Evolutionary conservation across 306 rosid species (phyloP).

Genomic region (Acmispon strigosus): DNA sequence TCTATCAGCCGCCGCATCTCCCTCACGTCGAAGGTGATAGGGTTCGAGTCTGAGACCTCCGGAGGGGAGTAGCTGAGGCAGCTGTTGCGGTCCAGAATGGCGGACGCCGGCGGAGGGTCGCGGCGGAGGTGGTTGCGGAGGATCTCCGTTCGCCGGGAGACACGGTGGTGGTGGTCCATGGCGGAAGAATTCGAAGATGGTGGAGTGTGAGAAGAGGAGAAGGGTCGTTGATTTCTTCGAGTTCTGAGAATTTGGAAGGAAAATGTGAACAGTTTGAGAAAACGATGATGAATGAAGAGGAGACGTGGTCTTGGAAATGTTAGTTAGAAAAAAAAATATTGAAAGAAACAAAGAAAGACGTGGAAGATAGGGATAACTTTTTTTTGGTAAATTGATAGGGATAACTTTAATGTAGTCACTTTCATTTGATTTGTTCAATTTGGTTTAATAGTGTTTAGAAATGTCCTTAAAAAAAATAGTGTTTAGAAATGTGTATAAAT

Average conservation of each 20-base stretch:
- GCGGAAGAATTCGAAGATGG: not conserved
- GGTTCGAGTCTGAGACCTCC: constrained; percentile 6
- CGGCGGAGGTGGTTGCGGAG: constrained; percentile 20
- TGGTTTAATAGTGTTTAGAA: too few species aligned
- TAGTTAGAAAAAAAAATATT: too few species aligned
- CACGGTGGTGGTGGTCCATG: constrained; percentile 22
- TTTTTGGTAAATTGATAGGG: too few species aligned
- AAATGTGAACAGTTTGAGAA: not conserved
- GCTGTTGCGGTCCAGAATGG: not conserved
- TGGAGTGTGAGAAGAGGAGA: not conserved
- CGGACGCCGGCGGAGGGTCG: not conserved
- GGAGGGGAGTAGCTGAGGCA: constrained; percentile 31
- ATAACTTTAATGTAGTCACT: too few species aligned
- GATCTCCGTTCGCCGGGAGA: constrained; percentile 6
- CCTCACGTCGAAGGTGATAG: constrained; percentile 26
- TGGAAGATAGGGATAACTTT: too few species aligned
- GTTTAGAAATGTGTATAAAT: too few species aligned
- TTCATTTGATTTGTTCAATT: too few species aligned
- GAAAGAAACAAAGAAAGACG: too few species aligned
- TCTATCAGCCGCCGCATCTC: constrained; percentile 70
- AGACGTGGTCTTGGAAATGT: not conserved
- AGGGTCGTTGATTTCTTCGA: not conserved
- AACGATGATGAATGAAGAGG: not conserved
- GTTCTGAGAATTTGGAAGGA: not conserved
- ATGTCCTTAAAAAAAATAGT: too few species aligned